A percentile compares a stretch with the other conserved stretches of the same genome.
Conservation (phyloP, 331 rosid species). For the Pyracantha coccinea region DNA sequence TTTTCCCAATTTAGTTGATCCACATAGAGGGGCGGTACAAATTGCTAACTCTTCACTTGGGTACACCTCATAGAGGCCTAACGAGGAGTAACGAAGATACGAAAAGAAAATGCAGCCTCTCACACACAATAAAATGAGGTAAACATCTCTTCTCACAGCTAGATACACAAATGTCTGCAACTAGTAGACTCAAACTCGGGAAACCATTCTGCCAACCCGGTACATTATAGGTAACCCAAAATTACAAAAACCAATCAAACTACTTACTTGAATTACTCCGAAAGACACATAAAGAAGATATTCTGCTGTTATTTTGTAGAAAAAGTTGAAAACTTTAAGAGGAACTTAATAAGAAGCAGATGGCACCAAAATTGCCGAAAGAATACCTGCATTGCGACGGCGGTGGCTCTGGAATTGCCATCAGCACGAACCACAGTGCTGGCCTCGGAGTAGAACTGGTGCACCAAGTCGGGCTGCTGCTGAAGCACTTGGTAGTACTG, state of each 20-base stretch:
- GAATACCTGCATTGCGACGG: constrained; percentile 75
- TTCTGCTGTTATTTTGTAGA: background rate
- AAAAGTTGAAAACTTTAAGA: background rate
- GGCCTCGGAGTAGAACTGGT: constrained; percentile 88
- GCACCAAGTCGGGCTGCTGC: constrained; percentile 75
- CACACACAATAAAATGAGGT: background rate
- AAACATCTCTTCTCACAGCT: background rate
- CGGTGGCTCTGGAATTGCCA: constrained; percentile 60
- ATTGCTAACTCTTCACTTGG: background rate
- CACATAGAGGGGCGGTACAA: background rate
- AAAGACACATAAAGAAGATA: background rate
- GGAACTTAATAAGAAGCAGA: background rate
- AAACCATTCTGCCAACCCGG: background rate
- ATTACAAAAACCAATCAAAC: background rate
- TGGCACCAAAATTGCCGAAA: background rate
- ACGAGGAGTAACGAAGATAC: background rate
- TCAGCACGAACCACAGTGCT: constrained; percentile 88
- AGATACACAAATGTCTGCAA: background rate
- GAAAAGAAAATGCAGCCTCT: background rate
- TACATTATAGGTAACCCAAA: background rate
- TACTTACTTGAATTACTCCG: background rate
- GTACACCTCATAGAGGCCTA: background rate
- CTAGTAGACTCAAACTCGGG: background rate
- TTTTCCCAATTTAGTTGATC: background rate
- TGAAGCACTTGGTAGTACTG: constrained; percentile 94